Evolutionary conservation across 1,284 basidiomycete species (phyloP).

Genomic region (Ceratobasidium sp.): DNA sequence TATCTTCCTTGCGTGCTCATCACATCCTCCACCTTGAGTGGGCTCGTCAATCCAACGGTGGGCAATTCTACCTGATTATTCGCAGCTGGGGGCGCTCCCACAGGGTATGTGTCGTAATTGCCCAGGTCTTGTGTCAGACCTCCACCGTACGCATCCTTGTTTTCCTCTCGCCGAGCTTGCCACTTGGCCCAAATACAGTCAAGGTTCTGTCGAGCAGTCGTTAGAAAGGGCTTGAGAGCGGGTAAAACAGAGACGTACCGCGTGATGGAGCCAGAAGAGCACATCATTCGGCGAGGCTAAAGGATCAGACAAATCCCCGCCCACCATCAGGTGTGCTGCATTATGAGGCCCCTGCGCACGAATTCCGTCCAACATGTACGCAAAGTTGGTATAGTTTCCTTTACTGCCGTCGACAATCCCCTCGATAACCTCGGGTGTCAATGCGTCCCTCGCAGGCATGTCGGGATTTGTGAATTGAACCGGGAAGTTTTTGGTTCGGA

Average conservation of each 20-base stretch:
- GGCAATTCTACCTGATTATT: background rate
- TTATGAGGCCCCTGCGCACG: constrained; percentile 35
- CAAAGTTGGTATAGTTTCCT: constrained; percentile 35
- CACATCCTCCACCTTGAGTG: constrained; percentile 19
- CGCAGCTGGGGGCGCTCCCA: background rate
- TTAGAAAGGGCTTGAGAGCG: background rate
- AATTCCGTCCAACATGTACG: constrained; percentile 18
- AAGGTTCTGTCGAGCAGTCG: constrained; percentile 11
- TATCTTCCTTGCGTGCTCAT: constrained; percentile 6
- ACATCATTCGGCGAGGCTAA: constrained; percentile 33
- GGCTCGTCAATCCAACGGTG: background rate
- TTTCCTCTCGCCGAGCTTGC: constrained; percentile 6
- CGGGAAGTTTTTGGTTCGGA: constrained; percentile 24
- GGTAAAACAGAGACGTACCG: background rate
- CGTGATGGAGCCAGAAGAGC: constrained; percentile 15
- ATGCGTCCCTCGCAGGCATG: background rate
- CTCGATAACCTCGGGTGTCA: background rate
- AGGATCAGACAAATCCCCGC: constrained; percentile 22
- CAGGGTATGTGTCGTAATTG: constrained; percentile 30
- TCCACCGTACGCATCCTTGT: constrained; percentile 19
- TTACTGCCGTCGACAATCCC: constrained; percentile 9
- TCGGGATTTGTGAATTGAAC: constrained; percentile 9
- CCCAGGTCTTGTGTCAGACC: constrained; percentile 23
- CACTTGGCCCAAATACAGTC: constrained; percentile 38
- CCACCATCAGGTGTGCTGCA: constrained; percentile 28